Percentiles rank a stretch among this genome's conserved stretches.
phyloP scores from a whole-genome alignment of 2,329 filamentous ascomycete species.

The Apiospora marii region DNA sequence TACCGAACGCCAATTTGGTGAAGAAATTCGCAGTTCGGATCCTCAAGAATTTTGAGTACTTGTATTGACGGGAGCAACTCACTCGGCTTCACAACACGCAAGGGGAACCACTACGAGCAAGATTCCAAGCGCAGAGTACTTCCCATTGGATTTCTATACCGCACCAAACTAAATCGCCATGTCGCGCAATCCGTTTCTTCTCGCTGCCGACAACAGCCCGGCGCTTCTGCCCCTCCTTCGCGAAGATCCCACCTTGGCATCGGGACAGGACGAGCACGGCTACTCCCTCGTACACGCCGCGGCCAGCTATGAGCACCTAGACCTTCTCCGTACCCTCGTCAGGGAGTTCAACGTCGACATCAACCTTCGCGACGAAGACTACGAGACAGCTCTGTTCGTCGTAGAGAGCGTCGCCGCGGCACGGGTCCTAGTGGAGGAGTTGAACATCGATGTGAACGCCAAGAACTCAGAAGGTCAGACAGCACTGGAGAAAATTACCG shows the following conservation, averaged over 20 bases:
- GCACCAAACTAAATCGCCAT: constrained; percentile 43
- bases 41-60: background rate
- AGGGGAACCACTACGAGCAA: background rate
- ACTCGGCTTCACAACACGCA: background rate
- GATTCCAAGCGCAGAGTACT: too few species aligned
- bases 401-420: constrained; percentile 83
- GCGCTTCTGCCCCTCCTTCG: constrained; percentile 78
- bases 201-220: constrained; percentile 83
- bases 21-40: background rate
- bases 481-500: constrained; percentile 80
- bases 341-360: constrained; percentile 79
- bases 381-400: constrained; percentile 95
- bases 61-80: background rate
- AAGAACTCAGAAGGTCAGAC: constrained; percentile 79
- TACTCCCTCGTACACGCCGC: constrained; percentile 95
- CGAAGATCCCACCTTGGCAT: constrained; percentile 77
- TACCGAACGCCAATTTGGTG: constrained; percentile 13
- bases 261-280: constrained; percentile 85
- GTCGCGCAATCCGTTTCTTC: constrained; percentile 71
- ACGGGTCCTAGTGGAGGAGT: constrained; percentile 80
- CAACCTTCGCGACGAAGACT: constrained; percentile 87
- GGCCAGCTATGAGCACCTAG: constrained; percentile 87
- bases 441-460: constrained; percentile 72
- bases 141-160: too few species aligned
- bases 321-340: constrained; percentile 79